Evolutionary conservation across 495 filamentous ascomycete genomes (phyloP), one percentile per base, ranked within the genome.

Genomic region (Annulohypoxylon maeteangense): DNA sequence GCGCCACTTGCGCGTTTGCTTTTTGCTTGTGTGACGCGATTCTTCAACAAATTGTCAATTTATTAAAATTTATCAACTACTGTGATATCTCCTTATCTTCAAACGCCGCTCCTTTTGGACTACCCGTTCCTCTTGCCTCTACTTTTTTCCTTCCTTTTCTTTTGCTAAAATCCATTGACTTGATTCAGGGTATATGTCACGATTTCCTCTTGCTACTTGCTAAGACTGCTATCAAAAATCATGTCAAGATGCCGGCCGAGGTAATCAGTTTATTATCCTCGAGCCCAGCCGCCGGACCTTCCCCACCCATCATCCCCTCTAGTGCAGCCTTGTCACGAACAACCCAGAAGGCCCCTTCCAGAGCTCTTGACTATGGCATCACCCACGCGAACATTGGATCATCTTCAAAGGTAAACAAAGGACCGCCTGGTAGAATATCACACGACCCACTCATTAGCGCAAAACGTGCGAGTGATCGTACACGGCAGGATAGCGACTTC

Each of bases 211-310:
- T 36, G 44, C 47, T 16, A 55, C 7, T 40, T n/a, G 31, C 44
- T 36, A 25, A 18, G 20, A 27, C 45, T 59, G 10, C 42, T 55
- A 38, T 60, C 58, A 3, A 67, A 67, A 42, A 34, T 27, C 32
- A 61, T 64, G 72, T 53, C 53, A 74, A 68, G 60, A 84, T 83
- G 81, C 60, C 80, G 10, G 8, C 68, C 16, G 78, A 84, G 66
- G 74, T 84, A 2, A 81, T 84, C 22, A 76, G 67, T 55, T 67
- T 84, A 12, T 68, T 83, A 14, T 82, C 82, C 11, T 76, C 75
- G 25, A 74, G 71, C 20, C 67, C 71, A 8, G 48, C 45, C 48
- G 63, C 67, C 44, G 67, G 67, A 47, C 60, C 53, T 23, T 57
- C 71, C 25, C 56, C 62, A 22, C 60, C 73, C 29, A 34, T 44